phyloP scores from a whole-genome alignment of 805 yeast species.

The Candida stauntonica region DNA sequence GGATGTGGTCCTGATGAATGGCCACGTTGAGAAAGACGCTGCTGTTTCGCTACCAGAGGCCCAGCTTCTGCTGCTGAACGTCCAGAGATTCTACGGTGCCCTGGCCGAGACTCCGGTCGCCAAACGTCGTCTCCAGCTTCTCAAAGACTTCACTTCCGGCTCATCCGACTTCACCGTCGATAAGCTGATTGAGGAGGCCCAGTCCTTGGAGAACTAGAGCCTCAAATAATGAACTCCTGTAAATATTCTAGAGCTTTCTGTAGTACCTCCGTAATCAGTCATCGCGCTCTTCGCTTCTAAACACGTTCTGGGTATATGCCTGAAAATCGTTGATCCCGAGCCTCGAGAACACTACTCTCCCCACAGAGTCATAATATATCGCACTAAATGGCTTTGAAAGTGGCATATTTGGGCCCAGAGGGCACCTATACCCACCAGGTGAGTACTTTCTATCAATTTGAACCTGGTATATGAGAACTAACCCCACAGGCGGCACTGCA shows the following conservation, averaged over 20 bases:
- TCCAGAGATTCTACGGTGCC: conserved; percentile 84
- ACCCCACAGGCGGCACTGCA: conserved; percentile 49
- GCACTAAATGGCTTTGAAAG: conserved; percentile 28
- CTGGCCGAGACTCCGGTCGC: conserved; percentile 39
- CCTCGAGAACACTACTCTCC: too few relatives aligned
- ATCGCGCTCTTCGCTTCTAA: not conserved
- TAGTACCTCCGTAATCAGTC: too few relatives aligned
- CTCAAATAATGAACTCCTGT: not conserved
- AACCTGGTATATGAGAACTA: not conserved
- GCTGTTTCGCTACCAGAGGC: conserved; percentile 69
- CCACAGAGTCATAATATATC: not conserved
- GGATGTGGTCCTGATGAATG: conserved; percentile 77
- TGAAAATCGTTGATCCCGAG: not conserved
- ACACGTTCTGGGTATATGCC: not conserved
- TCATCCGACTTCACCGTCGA: conserved; percentile 62
- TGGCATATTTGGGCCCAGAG: conserved; percentile 81
- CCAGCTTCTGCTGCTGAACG: conserved; percentile 66
- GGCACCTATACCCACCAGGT: conserved; percentile 94
- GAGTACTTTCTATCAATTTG: conserved; percentile 8
- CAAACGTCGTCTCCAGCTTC: conserved; percentile 48
- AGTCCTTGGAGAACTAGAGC: conserved; percentile 51
- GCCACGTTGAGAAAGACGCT: conserved; percentile 69
- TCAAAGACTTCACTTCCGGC: conserved; percentile 70
- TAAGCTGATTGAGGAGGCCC: conserved; percentile 63
- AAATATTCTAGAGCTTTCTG: too few relatives aligned